Evolutionary conservation across 164 flowering plant species (phyloP), one percentile per base, ranked within the genome.

Genomic region (Chimonanthus salicifolius): DNA sequence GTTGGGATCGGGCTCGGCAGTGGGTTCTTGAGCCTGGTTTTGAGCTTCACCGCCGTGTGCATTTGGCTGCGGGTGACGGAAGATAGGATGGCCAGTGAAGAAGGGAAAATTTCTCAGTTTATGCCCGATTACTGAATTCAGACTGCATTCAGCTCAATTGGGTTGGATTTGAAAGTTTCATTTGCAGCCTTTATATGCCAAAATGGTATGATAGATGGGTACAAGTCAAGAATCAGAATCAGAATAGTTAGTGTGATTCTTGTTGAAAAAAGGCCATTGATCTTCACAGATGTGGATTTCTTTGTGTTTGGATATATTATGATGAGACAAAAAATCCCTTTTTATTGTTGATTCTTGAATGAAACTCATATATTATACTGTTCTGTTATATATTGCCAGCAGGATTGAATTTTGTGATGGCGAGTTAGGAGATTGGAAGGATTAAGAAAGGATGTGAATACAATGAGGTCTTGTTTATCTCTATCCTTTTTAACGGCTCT

Each of bases 1-100:
- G 98, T 92, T 11, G 92, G 88, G 79, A 94, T 94, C 77, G 99
- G 97, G 20, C 78, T 94, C 48, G 99, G 97, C 11, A 94, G 99
- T 74, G 99, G 99, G 68, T 67, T 91, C 6, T 76, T 91, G 70
- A 94, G 98, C 67, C 78, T 94, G 83, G 82, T 92, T 43, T 74
- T 94, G 13, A 94, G 98, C 69, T 94, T 94, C 54, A 87, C 90
- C 6, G 97, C 86, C 9, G 99, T 92, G 7, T 94, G 99, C 75
- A 74, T 90, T n/a, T 94, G 97, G 98, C 79, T 94, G 83, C 88
- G 88, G 81, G 83, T 87, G 47, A 86, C 92, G 2, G 98, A 94
- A 68, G 84, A 82, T 73, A 86, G 87, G 75, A 77, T 85, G 83
- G 82, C 81, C 10, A 74, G 68, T 4, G 93, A 88, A 51, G 92